phyloP scores from a whole-genome alignment of 2,329 filamentous ascomycete genomes.

The Pezicula neosporulosa region DNA sequence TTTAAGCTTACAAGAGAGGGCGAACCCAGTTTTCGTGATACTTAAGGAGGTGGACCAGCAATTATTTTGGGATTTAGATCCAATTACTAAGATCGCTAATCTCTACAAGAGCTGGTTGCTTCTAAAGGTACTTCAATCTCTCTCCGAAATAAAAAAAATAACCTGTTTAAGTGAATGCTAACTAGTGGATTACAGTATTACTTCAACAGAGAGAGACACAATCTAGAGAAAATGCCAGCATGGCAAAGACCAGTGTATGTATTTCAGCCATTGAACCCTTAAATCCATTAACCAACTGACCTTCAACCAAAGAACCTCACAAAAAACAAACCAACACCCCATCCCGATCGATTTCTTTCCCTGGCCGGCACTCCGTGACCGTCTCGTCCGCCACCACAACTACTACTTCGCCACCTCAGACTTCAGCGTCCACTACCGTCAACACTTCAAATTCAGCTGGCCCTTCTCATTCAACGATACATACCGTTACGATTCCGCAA shows the following conservation, averaged over 20 bases:
- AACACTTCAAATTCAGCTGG: constrained; percentile 15
- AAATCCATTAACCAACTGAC: not conserved
- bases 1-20: constrained; percentile 6
- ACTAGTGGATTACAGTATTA: constrained; percentile 9
- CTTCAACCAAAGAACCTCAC: constrained; percentile 3
- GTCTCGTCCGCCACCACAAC: constrained; percentile 9
- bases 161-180: not conserved
- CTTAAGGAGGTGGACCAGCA: constrained; percentile 12
- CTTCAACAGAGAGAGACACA: constrained; percentile 7
- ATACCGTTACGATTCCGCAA: constrained; percentile 5
- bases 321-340: constrained; percentile 12
- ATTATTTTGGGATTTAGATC: constrained; percentile 14
- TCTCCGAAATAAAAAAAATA: too few species aligned
- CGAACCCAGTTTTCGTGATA: constrained; percentile 12
- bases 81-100: constrained; percentile 13
- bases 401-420: constrained; percentile 10
- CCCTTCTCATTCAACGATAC: constrained; percentile 12
- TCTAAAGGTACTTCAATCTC: constrained; percentile 8
- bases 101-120: constrained; percentile 14
- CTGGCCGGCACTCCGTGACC: constrained; percentile 15
- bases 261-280: not conserved
- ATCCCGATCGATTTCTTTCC: constrained; percentile 15
- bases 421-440: constrained; percentile 9
- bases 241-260: constrained; percentile 16
- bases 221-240: constrained; percentile 11